Evolutionary conservation across 371 early-diverging fungal species (phyloP).

Genomic region (Rhizopus sp.): DNA sequence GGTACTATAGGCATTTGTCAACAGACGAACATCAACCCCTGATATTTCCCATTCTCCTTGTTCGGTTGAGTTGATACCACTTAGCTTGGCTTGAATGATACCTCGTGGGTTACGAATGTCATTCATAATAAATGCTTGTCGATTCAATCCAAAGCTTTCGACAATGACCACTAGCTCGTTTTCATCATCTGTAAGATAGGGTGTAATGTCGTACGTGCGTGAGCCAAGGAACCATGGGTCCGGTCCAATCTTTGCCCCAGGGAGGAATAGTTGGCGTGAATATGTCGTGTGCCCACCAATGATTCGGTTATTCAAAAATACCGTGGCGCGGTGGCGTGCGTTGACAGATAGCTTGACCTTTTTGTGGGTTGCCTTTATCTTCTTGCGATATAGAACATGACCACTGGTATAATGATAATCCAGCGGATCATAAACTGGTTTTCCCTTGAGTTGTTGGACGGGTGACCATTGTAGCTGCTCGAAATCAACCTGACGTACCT

Average conservation of each 20-base stretch:
- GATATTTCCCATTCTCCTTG: constrained; percentile 64
- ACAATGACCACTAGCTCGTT: constrained; percentile 69
- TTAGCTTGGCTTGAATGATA: constrained; percentile 59
- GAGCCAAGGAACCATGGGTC: constrained; percentile 63
- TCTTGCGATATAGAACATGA: constrained; percentile 63
- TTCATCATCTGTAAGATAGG: constrained; percentile 26
- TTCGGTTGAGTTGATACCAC: constrained; percentile 33
- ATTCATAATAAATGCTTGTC: constrained; percentile 76
- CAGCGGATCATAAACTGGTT: constrained; percentile 37
- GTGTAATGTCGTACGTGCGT: constrained; percentile 47
- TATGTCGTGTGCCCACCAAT: constrained; percentile 83
- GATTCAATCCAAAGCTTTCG: constrained; percentile 78
- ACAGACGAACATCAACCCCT: constrained; percentile 73
- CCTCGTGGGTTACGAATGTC: constrained; percentile 82
- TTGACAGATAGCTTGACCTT: constrained; percentile 58
- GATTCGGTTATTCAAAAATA: constrained; percentile 67
- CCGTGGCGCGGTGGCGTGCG: constrained; percentile 70
- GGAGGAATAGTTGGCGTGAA: constrained; percentile 57
- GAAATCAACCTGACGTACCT: constrained; percentile 35
- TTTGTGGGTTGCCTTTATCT: constrained; percentile 30
- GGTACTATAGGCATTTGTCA: constrained; percentile 57
- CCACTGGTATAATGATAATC: constrained; percentile 70
- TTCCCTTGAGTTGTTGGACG: constrained; percentile 26
- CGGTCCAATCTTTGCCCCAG: constrained; percentile 77
- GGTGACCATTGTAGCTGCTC: constrained; percentile 37